phyloP scores from a whole-genome alignment of 352 stramenopile species.

The Phytopythium kandeliae region DNA sequence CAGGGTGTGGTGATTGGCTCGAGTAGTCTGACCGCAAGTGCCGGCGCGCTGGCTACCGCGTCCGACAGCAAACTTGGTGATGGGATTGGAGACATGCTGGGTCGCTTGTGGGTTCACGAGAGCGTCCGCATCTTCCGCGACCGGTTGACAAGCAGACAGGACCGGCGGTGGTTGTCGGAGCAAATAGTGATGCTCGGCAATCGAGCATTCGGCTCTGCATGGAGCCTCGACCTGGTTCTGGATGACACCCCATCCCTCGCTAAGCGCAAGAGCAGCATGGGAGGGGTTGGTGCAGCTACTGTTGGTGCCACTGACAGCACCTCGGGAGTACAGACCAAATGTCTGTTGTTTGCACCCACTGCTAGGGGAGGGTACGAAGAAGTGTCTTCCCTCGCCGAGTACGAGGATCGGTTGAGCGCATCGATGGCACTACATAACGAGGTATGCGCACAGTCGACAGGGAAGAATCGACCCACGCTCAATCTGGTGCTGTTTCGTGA shows the following conservation, averaged over 20 bases:
- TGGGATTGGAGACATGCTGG: constrained; percentile 40
- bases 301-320: neutral
- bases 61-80: neutral
- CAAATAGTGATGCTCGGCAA: constrained; percentile 68
- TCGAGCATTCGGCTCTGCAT: constrained; percentile 56
- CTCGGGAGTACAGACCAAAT: neutral
- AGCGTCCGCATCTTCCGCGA: constrained; percentile 90
- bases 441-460: neutral
- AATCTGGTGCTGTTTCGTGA: constrained; percentile 81
- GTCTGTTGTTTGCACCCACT: constrained; percentile 20
- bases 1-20: constrained; percentile 73
- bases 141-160: constrained; percentile 72
- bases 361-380: constrained; percentile 2
- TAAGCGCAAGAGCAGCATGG: constrained; percentile 2
- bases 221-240: constrained; percentile 36
- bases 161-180: constrained; percentile 87
- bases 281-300: neutral
- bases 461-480: constrained; percentile 8
- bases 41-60: neutral
- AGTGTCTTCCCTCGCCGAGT: constrained; percentile 18
- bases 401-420: constrained; percentile 55
- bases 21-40: neutral
- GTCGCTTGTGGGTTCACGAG: constrained; percentile 89
- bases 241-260: constrained; percentile 8
- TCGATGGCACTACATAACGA: constrained; percentile 43